These are phyloP conservation scores for Eucalyptus lansdowneana DNA, from an alignment of 345 rosid genomes.

Conservation along the genomic window DNA sequence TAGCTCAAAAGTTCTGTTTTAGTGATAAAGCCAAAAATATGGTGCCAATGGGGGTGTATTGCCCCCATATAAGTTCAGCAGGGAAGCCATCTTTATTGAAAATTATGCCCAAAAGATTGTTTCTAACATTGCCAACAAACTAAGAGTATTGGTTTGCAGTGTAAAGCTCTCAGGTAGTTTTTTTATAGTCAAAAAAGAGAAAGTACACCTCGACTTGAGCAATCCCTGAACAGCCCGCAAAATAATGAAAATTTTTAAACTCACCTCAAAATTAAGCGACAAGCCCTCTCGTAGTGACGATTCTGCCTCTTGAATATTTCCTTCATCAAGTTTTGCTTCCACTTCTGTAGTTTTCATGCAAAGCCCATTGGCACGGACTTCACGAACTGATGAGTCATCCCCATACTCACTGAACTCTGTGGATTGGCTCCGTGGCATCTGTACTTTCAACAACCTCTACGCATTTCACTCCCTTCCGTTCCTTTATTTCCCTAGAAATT, in stretches of 20 bases:
- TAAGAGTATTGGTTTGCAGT: neutral
- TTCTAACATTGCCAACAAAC: neutral
- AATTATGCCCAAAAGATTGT: neutral
- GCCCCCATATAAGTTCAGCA: neutral
- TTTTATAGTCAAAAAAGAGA: neutral
- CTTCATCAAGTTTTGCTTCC: conserved; percentile 86
- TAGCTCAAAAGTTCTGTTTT: neutral
- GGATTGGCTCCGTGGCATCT: conserved; percentile 7
- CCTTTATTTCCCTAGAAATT: neutral
- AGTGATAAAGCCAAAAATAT: neutral
- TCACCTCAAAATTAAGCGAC: conserved; percentile 81
- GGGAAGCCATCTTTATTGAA: neutral
- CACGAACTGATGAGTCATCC: conserved; percentile 13
- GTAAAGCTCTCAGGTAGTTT: neutral
- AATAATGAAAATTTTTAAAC: neutral
- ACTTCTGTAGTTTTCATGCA: conserved; percentile 58
- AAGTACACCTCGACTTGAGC: neutral
- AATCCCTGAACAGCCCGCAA: neutral
- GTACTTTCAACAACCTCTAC: neutral
- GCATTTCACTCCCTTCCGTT: neutral
- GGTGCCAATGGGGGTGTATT: neutral
- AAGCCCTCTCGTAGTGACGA: conserved; percentile 83
- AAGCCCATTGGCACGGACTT: conserved; percentile 64
- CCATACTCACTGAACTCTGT: conserved; percentile 17
- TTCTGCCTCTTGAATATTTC: conserved; percentile 90